These are phyloP conservation scores for Aspergillus carbonarius DNA, from an alignment of 2,329 filamentous ascomycete species.

Conservation along the genomic window DNA sequence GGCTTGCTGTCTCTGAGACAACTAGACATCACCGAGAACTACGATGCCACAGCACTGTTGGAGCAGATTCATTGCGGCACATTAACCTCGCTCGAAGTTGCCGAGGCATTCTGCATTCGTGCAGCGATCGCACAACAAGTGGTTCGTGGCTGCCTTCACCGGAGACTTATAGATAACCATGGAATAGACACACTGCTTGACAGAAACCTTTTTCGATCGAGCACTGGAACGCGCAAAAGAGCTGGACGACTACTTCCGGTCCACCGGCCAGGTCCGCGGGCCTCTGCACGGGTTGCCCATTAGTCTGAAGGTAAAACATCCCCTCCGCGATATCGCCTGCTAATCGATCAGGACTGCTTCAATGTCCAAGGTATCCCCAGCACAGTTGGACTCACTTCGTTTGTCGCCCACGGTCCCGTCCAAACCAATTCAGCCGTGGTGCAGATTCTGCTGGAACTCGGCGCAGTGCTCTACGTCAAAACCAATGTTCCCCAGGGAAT, in stretches of 20 bases:
- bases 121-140: constrained; percentile 37
- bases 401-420: constrained; percentile 58
- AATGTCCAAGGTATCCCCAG: constrained; percentile 52
- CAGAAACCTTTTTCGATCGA: constrained; percentile 54
- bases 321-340: not conserved
- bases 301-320: constrained; percentile 36
- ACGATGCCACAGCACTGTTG: constrained; percentile 37
- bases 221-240: constrained; percentile 50
- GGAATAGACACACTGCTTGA: constrained; percentile 46
- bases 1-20: constrained; percentile 50
- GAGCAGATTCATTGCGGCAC: constrained; percentile 24
- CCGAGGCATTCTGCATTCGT: constrained; percentile 47
- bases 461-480: constrained; percentile 66
- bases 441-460: constrained; percentile 56
- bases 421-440: constrained; percentile 56
- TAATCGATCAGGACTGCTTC: constrained; percentile 43
- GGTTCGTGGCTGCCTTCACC: not conserved
- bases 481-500: constrained; percentile 64
- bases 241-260: constrained; percentile 47
- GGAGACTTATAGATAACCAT: not conserved
- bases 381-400: constrained; percentile 58
- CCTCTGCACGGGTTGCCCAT: constrained; percentile 65
- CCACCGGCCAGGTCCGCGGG: constrained; percentile 49
- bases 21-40: constrained; percentile 49
- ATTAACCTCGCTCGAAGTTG: constrained; percentile 43